phyloP scores from a whole-genome alignment of 257 asterid genomes.

The Nicotiana undulata region DNA sequence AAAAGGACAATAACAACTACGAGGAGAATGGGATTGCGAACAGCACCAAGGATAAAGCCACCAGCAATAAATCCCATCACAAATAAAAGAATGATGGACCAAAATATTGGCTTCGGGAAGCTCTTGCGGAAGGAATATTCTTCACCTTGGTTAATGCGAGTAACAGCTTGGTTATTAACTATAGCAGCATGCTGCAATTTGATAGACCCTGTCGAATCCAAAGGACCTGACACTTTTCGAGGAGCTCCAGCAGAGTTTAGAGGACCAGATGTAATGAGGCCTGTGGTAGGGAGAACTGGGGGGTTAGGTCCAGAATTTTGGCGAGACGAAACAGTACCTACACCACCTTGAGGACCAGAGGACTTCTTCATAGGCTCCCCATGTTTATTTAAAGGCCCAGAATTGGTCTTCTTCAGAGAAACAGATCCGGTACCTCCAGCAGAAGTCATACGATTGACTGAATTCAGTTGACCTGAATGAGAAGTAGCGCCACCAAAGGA shows the following conservation, averaged over 20 bases:
- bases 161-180: slow-evolving; percentile 64
- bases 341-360: slow-evolving; percentile 85
- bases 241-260: slow-evolving; percentile 68
- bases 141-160: slow-evolving; percentile 49
- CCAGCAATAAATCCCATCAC: slow-evolving; percentile 89
- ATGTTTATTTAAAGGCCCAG: slow-evolving; percentile 75
- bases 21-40: slow-evolving; percentile 57
- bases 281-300: slow-evolving; percentile 71
- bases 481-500: slow-evolving; percentile 59
- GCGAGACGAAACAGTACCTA: slow-evolving; percentile 49
- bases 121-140: slow-evolving; percentile 53
- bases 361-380: slow-evolving; percentile 79
- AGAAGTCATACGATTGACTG: slow-evolving; percentile 44
- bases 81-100: slow-evolving; percentile 66
- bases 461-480: slow-evolving; percentile 44
- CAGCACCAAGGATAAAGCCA: slow-evolving; percentile 70
- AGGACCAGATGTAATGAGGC: slow-evolving; percentile 79
- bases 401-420: slow-evolving; percentile 63
- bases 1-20: slow-evolving; percentile 42
- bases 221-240: slow-evolving; percentile 63
- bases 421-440: slow-evolving; percentile 50
- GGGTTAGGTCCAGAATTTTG: slow-evolving; percentile 76
- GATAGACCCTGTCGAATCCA: slow-evolving; percentile 54
- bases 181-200: slow-evolving; percentile 42
- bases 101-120: slow-evolving; percentile 52